Evolutionary conservation across 2,329 filamentous ascomycete species (phyloP), one percentile per base, ranked within the genome.

Genomic region (Periconia digitata): DNA sequence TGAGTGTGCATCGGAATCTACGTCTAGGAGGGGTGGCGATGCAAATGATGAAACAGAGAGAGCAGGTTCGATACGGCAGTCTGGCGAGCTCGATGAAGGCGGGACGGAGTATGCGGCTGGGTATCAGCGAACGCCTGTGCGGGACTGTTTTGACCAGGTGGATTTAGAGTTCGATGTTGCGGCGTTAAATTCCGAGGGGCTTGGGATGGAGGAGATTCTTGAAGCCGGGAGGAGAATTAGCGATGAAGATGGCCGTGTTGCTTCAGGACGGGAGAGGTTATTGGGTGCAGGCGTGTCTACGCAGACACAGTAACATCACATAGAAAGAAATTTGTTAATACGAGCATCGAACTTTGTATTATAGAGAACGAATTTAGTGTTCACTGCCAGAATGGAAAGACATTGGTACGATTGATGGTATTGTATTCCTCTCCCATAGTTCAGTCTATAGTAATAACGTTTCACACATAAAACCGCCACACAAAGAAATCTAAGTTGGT

Each of bases 101-200:
- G 63, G 64, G n/a, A 63, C 58, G 1, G 47, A 43, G 18, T 69
- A 69, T 37, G 50, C 53, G 3, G 53, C 46, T 16, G 64, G 64
- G 1, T 69, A 69, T 32, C 61, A 58, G 40, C 55, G 50, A 13
- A 59, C 59, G 17, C 51, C 56, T 3, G 24, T 43, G 15, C 49
- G 44, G 8, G 52, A 57, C 15, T 39, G 54, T 15, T 58, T 60
- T 27, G 55, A 55, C 21, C 49, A 56, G 3, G 53, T 63, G 39
- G 49, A 58, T 36, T 46, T 63, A 57, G 36, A 61, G 61, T 8
- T 59, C 60, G 8, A 56, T 42, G 2, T 61, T 57, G 16, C 61
- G 62, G 20, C 44, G 24, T 27, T 27, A 12, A 6, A 12, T 6
- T 6, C 6, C 12, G 27, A 32, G 10, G 27, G 27, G 27, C n/a